Evolutionary conservation across 2,329 filamentous ascomycete species (phyloP).

Genomic region (Graphilbum sp.): DNA sequence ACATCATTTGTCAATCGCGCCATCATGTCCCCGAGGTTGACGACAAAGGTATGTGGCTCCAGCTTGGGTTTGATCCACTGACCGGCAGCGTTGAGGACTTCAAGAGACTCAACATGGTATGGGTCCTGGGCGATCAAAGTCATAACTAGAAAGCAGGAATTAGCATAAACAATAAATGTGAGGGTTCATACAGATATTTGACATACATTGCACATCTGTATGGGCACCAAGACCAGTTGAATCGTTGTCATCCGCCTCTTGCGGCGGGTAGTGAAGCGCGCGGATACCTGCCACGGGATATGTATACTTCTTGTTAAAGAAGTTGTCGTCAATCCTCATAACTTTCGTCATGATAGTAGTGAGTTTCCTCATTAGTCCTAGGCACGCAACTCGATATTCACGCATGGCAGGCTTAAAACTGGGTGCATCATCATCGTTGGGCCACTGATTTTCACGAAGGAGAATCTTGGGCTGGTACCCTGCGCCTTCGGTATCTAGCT

Average conservation of each 20-base stretch:
- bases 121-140: slow-evolving; percentile 3
- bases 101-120: background rate
- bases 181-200: background rate
- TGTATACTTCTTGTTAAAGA: background rate
- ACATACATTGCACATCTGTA: slow-evolving; percentile 2
- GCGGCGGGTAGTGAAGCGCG: slow-evolving; percentile 1
- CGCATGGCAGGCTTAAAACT: slow-evolving; percentile 1
- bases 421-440: background rate
- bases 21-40: slow-evolving; percentile 5
- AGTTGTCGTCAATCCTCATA: background rate
- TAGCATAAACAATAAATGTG: background rate
- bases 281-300: slow-evolving; percentile 2
- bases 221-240: slow-evolving; percentile 1
- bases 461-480: slow-evolving; percentile 1
- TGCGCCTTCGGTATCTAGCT: slow-evolving; percentile 1
- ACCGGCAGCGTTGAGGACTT: slow-evolving; percentile 3
- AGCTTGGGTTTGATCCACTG: slow-evolving; percentile 3
- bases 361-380: background rate
- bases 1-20: slow-evolving; percentile 4
- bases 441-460: background rate
- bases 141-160: slow-evolving; percentile 1
- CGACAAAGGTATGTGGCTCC: slow-evolving; percentile 2
- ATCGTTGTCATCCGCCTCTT: background rate
- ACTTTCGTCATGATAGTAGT: background rate
- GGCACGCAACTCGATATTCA: slow-evolving; percentile 1